These are phyloP conservation scores for Diutina pseudorugosa DNA, from an alignment of 1,139 yeast species.

Conservation along the genomic window DNA sequence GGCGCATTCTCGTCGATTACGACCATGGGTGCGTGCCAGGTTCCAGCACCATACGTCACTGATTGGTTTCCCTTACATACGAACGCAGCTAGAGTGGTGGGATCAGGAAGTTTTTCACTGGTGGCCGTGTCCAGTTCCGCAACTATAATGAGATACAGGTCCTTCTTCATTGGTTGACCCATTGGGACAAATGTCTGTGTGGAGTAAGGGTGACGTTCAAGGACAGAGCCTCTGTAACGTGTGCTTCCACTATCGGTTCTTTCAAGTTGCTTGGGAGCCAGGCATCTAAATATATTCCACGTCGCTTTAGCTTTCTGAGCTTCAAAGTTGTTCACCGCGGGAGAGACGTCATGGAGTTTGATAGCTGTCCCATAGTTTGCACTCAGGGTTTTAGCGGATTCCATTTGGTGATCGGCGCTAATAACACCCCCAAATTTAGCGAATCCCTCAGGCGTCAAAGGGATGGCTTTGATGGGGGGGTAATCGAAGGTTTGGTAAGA, in stretches of 20 bases:
- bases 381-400: constrained; percentile 19
- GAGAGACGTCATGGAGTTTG: constrained; percentile 63
- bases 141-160: constrained; percentile 69
- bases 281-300: constrained; percentile 76
- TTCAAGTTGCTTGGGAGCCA: constrained; percentile 57
- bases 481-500: background rate
- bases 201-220: constrained; percentile 85
- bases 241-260: constrained; percentile 6
- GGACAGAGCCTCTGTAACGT: constrained; percentile 48
- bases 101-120: constrained; percentile 42
- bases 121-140: constrained; percentile 42
- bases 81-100: constrained; percentile 52
- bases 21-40: constrained; percentile 88
- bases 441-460: constrained; percentile 30
- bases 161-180: constrained; percentile 44
- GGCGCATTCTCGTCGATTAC: constrained; percentile 42
- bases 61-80: constrained; percentile 75
- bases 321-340: constrained; percentile 44
- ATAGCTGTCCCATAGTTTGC: constrained; percentile 95
- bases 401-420: constrained; percentile 33
- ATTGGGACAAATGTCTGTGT: constrained; percentile 86
- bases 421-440: constrained; percentile 33
- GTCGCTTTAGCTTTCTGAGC: constrained; percentile 42
- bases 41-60: constrained; percentile 70
- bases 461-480: constrained; percentile 17